Base-by-base conservation (phyloP, 306 rosid species). In the Glycine latifolia region DNA sequence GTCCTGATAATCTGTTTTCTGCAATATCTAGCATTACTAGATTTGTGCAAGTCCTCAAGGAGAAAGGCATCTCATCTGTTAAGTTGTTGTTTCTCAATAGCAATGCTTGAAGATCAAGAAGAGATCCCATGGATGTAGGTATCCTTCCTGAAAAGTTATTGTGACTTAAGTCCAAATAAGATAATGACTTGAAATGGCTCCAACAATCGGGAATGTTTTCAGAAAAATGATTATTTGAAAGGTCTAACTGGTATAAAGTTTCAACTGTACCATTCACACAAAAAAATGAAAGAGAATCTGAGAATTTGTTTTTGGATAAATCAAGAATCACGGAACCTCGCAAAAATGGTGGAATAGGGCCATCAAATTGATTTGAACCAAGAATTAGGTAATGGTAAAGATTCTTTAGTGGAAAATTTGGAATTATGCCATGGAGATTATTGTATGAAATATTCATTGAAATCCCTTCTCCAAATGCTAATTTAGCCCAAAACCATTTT, bases 181-280 rank as follows among this genome's bases (percentile, higher is more conserved):
- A 0, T 15, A 67, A 15, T 41, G 72, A 41, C 14, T 15, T 43
- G 14, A 67, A 67, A 41, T 67, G 13, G 2, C 12, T 73, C 83
- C 77, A 79, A 37, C 87, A 84, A 39, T 79, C 16, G 2, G 83
- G 80, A 67, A 84, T 52, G 2, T 65, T 11, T 4, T 67, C 72
- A 1, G 50, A 76, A 3, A 80, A 7, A 0, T 4, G 33, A 67
- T 67, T 67, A 3, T n/a, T 41, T 67, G 72, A 67, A 41, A 66
- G 52, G 72, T 41, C 35, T 67, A 67, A 8, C 0, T 41, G 8
- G 7, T 0, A 1, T 8, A 43, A n/a, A 0, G 20, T 7, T 15
- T 4, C 10, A 3, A 5, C 37, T 2, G 16, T 13, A 7, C 13
- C 73, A 11, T 35, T 70, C 0, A 8, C 14, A 76, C 88, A 81